Conservation (phyloP, 192 early-diverging fungal genomes). For the Coemansia sp. region DNA sequence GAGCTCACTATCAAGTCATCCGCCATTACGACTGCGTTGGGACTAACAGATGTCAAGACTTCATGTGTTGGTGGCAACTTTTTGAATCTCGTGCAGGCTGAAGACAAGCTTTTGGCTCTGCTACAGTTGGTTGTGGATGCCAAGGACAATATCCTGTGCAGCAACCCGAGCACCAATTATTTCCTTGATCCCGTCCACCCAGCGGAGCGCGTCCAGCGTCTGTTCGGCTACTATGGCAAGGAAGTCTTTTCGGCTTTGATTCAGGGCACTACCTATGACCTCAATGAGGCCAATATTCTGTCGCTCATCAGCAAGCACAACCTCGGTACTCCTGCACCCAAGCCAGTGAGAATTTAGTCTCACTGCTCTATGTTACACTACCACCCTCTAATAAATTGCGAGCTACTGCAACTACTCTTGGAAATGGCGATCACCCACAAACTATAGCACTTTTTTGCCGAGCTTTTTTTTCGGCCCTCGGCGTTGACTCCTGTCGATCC, state of each 20-base stretch:
- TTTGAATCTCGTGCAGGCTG: conserved; percentile 34
- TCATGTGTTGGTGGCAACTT: conserved; percentile 43
- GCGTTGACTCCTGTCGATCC: neutral
- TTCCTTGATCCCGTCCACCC: conserved; percentile 51
- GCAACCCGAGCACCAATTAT: conserved; percentile 36
- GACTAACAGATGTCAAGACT: conserved; percentile 27
- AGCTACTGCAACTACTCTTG: neutral
- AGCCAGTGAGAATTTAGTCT: conserved; percentile 15
- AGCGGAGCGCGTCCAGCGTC: conserved; percentile 35
- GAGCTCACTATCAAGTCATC: conserved; percentile 24
- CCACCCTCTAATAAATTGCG: neutral
- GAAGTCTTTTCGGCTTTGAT: conserved; percentile 13
- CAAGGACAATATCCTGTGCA: conserved; percentile 35
- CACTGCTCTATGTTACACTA: neutral
- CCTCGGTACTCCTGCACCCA: conserved; percentile 26
- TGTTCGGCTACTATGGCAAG: conserved; percentile 43
- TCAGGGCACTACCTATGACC: conserved; percentile 9
- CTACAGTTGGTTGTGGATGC: conserved; percentile 30
- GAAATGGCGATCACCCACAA: neutral
- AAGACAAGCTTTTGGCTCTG: conserved; percentile 43
- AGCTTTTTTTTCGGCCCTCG: neutral
- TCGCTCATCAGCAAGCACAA: conserved; percentile 25
- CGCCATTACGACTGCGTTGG: conserved; percentile 19
- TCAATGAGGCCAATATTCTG: conserved; percentile 26
- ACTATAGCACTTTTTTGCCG: neutral